Evolutionary conservation across 225 moss, liverwort and hornwort genomes (phyloP).

Genomic region (Sphagnum tenellum): DNA sequence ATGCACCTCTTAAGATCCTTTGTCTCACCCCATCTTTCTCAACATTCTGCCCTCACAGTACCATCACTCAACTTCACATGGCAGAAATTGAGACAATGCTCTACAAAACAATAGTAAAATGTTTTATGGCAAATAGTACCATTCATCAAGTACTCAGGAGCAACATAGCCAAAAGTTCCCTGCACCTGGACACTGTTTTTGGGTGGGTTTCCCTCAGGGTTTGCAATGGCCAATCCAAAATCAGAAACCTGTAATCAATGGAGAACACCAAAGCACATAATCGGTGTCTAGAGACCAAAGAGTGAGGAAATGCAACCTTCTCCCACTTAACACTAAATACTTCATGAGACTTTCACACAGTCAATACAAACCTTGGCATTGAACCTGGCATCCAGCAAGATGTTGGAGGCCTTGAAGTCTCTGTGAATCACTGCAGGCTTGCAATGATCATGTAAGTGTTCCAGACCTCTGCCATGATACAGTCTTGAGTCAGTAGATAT

Average conservation of each 20-base stretch:
- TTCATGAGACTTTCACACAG: too few species aligned
- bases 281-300: too few species aligned
- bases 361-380: slow-evolving; percentile 44
- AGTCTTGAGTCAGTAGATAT: too few species aligned
- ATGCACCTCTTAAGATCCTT: too few species aligned
- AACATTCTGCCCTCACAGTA: too few species aligned
- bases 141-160: slow-evolving; percentile 63
- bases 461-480: slow-evolving; percentile 38
- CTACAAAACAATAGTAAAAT: too few species aligned
- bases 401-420: slow-evolving; percentile 67
- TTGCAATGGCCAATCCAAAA: slow-evolving; percentile 51
- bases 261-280: too few species aligned
- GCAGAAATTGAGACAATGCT: too few species aligned
- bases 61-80: too few species aligned
- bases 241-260: slow-evolving; percentile 45
- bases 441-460: slow-evolving; percentile 57
- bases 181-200: slow-evolving; percentile 38
- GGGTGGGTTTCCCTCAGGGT: slow-evolving; percentile 23
- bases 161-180: slow-evolving; percentile 73
- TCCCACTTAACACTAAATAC: too few species aligned
- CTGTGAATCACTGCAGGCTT: slow-evolving; percentile 58
- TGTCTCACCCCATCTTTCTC: too few species aligned
- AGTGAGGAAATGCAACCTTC: too few species aligned
- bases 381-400: slow-evolving; percentile 47
- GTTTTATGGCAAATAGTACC: slow-evolving; percentile 13